Base-by-base conservation (phyloP, 2,329 filamentous ascomycete genomes). In the Paecilomyces sp. region DNA sequence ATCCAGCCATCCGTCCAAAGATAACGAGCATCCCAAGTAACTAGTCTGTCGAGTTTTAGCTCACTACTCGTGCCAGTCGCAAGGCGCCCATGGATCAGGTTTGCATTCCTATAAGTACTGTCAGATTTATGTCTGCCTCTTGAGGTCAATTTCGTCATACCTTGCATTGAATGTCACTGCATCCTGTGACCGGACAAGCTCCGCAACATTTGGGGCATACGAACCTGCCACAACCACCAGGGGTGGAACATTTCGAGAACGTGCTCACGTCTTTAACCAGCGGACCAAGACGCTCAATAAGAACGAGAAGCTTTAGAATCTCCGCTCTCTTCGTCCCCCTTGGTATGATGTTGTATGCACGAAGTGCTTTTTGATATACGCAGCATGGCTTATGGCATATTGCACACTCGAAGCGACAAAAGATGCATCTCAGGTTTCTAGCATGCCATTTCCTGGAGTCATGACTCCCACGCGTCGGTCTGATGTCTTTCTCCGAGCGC, bases 141-240 rank as follows among this genome's bases (percentile, higher is more conserved):
- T n/a, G 5, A 15, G 22, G 54, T 31, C 54, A 18, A 47, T 47
- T n/a, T 7, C 9, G 2, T 1, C 51, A 55, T 66, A 72, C 70
- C 61, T 66, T 70, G 62, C 73, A 76, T 56, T 71, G 68, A 24
- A 73, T 64, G 61, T 75, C 71, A 22, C 61, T 61, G 59, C 74
- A 76, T 28, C 68, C 61, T 28, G 65, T 62, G 31, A 66, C 64
- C 3, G 72, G 70, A 60, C 74, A 77, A 15, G 66, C 61, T 9
- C 73, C 72, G 62, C 70, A 74, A 61, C 72, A 76, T 30, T 66
- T 61, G 1, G 72, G 68, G 59, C 73, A 76, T 12, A 74, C 69
- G 60, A 66, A 65, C 54, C 65, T 64, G 54, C 66, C 72, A 61
- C 69, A 74, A 11, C 66, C 69, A 41, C 65, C 67, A 54, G 61